Base-by-base conservation (phyloP, 768 basidiomycete genomes). In the Lentinula sp. region DNA sequence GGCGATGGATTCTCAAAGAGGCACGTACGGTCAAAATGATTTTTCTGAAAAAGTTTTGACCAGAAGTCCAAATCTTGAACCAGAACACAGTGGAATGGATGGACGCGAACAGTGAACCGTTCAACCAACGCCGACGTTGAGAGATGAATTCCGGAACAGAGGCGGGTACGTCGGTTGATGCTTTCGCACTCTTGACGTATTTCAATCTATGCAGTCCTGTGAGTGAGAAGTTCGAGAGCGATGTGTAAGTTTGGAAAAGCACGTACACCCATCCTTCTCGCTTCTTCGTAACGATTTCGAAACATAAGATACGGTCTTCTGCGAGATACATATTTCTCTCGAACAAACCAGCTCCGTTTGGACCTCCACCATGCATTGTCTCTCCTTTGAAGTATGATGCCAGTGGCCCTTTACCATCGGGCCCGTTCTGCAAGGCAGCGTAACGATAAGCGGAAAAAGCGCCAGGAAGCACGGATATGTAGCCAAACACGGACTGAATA, bases 381-480 rank as follows among this genome's bases (percentile, higher is more conserved):
- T 97, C 94, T 32, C 95, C 95, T 76, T 89, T 93, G 79, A 96
- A 96, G 77, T 96, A 96, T 0, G 89, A 91, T 0, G 91, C 91
- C 15, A 97, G 84, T 0, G 95, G 95, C 3, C 94, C 94, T 62
- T 86, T 89, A 59, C 93, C 95, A 68, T 94, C 85, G 1, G 88
- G 85, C 23, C 91, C 92, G 67, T 97, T 95, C 67, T 82, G 80
- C 35, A 96, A 80, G 13, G 94, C 94, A 65, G 83, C 87, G 79
- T 95, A 97, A 61, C 93, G 82, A 71, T 95, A 93, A 13, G 93
- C 93, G 59, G 89, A 91, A 78, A 95, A 95, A 11, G 94, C 94
- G 68, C 93, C 93, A 10, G 94, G 94, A 56, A 97, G 78, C 51
- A 95, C 90, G 65, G 86, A 88, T 66, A 92, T 92, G 71, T 92